Evolutionary conservation across 2,329 filamentous ascomycete genomes (phyloP), one percentile per base, ranked within the genome.

Genomic region (Dothideomycetidae sp.): DNA sequence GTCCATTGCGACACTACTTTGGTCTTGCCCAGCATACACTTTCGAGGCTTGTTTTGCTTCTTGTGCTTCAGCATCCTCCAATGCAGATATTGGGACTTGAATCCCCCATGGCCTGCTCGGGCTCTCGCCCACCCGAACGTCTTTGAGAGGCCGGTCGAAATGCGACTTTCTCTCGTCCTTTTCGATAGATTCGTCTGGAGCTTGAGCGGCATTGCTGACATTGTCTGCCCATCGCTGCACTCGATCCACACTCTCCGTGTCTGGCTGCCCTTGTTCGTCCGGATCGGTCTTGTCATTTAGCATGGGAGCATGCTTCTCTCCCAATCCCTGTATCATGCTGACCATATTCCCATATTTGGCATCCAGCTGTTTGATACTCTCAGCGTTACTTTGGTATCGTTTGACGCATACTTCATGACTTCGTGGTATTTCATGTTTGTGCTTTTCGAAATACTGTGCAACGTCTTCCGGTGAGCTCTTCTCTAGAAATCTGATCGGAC

Each of bases 21-120:
- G 5, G n/a, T 17, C 15, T 17, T 16, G 11, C 15, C 18, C 9
- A 16, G 21, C 15, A 9, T 29, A 14, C n/a, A n/a, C n/a, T 7
- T 26, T n/a, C n/a, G 21, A 7, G 21, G 21, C 21, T 26, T 7
- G 53, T 52, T 11, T 57, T 55, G 4, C 60, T 63, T 26, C 21
- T 14, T 29, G 21, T 26, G 23, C 33, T 7, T 53, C 51, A n/a
- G 61, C 56, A 4, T 59, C 53, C 40, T 64, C 66, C 42, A 60
- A 58, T n/a, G 57, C 57, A 5, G 42, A 33, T 4, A 42, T 29
- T 2, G 86, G 86, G 0, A 94, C 78, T 4, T 75, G 73, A 36
- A 94, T 93, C 4, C 86, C 86, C 86, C 86, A 94, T 10, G 88
- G 88, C 31, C 88, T 71, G 56, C 81, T 93, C 4, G 88, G 88